A percentile compares a stretch with the other conserved stretches of the same genome.
phyloP scores from a whole-genome alignment of 208 protist species.

The Leishmania tarentolae region DNA sequence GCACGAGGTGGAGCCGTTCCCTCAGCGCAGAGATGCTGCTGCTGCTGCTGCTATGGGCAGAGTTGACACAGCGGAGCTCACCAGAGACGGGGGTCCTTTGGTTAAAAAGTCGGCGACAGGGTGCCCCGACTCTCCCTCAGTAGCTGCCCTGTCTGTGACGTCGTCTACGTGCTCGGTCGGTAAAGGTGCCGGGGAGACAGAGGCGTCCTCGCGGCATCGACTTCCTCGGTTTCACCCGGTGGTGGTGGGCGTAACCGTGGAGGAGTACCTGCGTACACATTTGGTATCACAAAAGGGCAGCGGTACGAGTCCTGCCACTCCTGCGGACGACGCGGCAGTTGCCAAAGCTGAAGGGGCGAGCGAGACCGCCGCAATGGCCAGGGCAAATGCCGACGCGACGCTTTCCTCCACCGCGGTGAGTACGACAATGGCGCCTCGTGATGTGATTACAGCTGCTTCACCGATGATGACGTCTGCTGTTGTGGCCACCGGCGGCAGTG shows the following conservation, averaged over 20 bases:
- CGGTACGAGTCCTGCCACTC: neutral
- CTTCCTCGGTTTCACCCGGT: slow-evolving; percentile 15
- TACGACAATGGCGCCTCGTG: neutral
- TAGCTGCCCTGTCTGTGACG: neutral
- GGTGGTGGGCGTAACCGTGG: slow-evolving; percentile 15
- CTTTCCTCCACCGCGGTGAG: neutral
- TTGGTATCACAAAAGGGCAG: neutral
- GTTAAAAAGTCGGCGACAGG: neutral
- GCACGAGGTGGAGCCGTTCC: slow-evolving; percentile 22
- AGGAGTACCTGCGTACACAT: slow-evolving; percentile 21
- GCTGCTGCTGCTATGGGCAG: neutral
- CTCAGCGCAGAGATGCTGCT: slow-evolving; percentile 5
- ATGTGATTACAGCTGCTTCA: neutral
- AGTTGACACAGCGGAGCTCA: neutral
- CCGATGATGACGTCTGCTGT: neutral
- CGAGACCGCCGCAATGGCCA: neutral
- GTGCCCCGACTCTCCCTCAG: neutral
- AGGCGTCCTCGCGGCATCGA: neutral
- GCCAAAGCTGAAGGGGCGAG: neutral
- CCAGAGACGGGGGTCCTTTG: neutral
- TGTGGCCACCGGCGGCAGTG: neutral
- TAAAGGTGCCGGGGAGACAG: neutral
- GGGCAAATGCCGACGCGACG: neutral
- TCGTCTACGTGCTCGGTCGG: neutral
- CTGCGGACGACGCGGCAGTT: neutral